Evolutionary conservation across 306 rosid species (phyloP), one percentile per base, ranked within the genome.

Genomic region (Boehmeria nivea): DNA sequence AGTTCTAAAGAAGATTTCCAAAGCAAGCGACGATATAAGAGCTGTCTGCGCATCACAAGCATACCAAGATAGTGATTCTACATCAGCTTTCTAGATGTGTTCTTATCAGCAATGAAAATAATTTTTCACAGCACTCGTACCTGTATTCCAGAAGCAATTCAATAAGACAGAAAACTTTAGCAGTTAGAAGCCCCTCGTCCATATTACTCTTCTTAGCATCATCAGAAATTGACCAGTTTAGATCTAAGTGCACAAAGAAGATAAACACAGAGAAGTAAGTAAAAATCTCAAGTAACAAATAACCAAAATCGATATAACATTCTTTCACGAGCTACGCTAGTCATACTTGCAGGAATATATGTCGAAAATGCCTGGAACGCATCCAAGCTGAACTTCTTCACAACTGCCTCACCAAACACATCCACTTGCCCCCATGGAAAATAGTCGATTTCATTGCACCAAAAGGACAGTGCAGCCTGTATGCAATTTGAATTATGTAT

Each of bases 91-190:
- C 1, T 24, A 44, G n/a, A 58, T 53, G 39, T 52, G 56, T 50
- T 57, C 17, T 19, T 12, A 38, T 59, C 38, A 61, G 34, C 28
- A 36, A 34, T 9, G n/a, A 57, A 37, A 3, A 44, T 40, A n/a
- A n/a, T n/a, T n/a, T n/a, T n/a, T n/a, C n/a, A n/a, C n/a, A n/a
- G n/a, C n/a, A n/a, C n/a, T n/a, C 67, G 23, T 51, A 89, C 97
- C 95, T 86, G 87, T 87, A 87, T 57, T 87, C 82, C 34, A 82
- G 82, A 51, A 90, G 88, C 59, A 76, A 63, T 42, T 82, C 78
- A 52, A 80, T 36, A 58, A 90, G 95, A 66, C 88, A 82, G 23
- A 40, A 54, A 67, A 86, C 95, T 82, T 82, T 90, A 11, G 80
- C 40, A 44, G 91, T 78, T 15, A 87, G 19, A 36, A 80, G 63